These are phyloP conservation scores for Penstemon newberryi DNA, from an alignment of 257 asterid genomes.

Conservation along the genomic window DNA sequence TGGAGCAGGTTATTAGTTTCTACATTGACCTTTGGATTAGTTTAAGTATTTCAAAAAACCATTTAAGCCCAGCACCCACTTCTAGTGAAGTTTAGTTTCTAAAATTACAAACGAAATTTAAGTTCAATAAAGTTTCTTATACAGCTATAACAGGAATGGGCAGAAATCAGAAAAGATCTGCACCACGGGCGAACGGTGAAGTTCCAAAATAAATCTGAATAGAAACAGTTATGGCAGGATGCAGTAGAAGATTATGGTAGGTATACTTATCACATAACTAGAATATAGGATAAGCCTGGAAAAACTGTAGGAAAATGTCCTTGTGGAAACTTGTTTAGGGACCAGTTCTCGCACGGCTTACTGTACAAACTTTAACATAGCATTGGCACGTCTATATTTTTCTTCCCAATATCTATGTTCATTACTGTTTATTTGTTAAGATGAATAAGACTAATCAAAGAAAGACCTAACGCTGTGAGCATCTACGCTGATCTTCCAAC, in stretches of 20 bases:
- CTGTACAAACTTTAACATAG: neutral
- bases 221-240: neutral
- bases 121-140: neutral
- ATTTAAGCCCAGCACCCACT: neutral
- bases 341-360: neutral
- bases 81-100: neutral
- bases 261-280: no score
- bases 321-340: neutral
- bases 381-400: no score
- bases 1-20: conserved; percentile 1
- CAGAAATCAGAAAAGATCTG: neutral
- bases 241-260: neutral
- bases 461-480: neutral
- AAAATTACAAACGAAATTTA: neutral
- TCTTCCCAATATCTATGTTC: no score
- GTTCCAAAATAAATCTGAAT: conserved; percentile 4
- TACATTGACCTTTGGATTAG: neutral
- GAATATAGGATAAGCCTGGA: no score
- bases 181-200: neutral
- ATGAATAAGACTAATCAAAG: neutral
- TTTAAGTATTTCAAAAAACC: neutral
- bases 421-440: neutral
- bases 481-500: neutral
- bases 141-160: neutral
- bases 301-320: no score